phyloP scores from a whole-genome alignment of 768 basidiomycete genomes.

The Hericium erinaceus region DNA sequence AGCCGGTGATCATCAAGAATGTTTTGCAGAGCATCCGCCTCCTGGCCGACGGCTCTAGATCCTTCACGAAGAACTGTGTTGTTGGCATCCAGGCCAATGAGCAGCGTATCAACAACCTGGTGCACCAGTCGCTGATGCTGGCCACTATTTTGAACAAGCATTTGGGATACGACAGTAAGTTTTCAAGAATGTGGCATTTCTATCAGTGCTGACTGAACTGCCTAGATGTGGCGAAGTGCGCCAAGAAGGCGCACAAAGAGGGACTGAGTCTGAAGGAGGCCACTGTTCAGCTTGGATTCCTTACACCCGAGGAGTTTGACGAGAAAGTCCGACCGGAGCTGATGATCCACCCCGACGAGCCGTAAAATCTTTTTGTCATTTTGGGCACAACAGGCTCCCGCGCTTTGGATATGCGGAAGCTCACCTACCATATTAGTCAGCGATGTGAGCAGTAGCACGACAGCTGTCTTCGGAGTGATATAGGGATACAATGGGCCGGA shows the following conservation, averaged over 20 bases:
- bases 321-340: slow-evolving; percentile 85
- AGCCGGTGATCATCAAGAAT: slow-evolving; percentile 98
- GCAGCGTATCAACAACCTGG: slow-evolving; percentile 76
- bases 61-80: slow-evolving; percentile 95
- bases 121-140: slow-evolving; percentile 96
- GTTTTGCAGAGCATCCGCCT: slow-evolving; percentile 93
- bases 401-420: no score
- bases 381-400: not conserved
- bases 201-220: slow-evolving; percentile 4
- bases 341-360: slow-evolving; percentile 72
- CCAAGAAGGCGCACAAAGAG: slow-evolving; percentile 99
- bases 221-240: slow-evolving; percentile 92
- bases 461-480: no score
- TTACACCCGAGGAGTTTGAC: slow-evolving; percentile 90
- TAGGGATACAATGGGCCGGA: no score
- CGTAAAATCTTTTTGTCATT: slow-evolving; percentile 16
- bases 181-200: not conserved
- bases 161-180: slow-evolving; percentile 94
- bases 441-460: no score
- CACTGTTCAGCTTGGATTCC: slow-evolving; percentile 76
- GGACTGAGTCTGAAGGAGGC: slow-evolving; percentile 95
- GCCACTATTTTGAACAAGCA: slow-evolving; percentile 95
- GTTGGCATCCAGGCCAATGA: slow-evolving; percentile 96
- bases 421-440: no score
- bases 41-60: slow-evolving; percentile 86